A percentile compares a stretch with the other conserved stretches of the same genome.
phyloP scores from a whole-genome alignment of 106 monocot genomes.

The Allium cepa region DNA sequence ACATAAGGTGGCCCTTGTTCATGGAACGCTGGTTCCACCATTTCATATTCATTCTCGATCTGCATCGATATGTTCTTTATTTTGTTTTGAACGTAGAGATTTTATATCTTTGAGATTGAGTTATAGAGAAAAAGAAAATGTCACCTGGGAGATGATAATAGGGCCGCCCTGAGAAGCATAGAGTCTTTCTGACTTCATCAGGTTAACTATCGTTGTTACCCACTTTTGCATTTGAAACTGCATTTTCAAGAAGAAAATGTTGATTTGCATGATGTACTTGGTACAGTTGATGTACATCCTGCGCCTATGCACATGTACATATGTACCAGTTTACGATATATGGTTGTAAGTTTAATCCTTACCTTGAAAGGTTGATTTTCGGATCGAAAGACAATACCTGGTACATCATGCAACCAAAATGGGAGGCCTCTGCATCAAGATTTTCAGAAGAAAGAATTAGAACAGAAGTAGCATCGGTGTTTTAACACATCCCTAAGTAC shows the following conservation, averaged over 20 bases:
- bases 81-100: not conserved
- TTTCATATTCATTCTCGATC: constrained; percentile 91
- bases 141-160: constrained; percentile 62
- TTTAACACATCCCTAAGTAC: too few relatives aligned
- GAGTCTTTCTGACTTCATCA: constrained; percentile 51
- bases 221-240: constrained; percentile 53
- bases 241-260: not conserved
- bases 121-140: too few relatives aligned
- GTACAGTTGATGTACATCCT: too few relatives aligned
- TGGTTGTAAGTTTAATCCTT: too few relatives aligned
- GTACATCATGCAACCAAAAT: constrained; percentile 84
- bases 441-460: too few relatives aligned
- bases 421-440: constrained; percentile 62
- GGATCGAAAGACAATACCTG: constrained; percentile 53
- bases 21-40: constrained; percentile 53
- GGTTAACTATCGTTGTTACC: constrained; percentile 34
- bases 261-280: too few relatives aligned
- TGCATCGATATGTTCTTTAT: constrained; percentile 4
- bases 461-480: too few relatives aligned
- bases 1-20: constrained; percentile 61
- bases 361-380: constrained; percentile 98
- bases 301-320: too few relatives aligned
- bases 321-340: too few relatives aligned
- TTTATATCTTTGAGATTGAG: not conserved
- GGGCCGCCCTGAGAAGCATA: constrained; percentile 69